Base-by-base conservation (phyloP, 352 stramenopile species). In the Pythium vanterpoolii region DNA sequence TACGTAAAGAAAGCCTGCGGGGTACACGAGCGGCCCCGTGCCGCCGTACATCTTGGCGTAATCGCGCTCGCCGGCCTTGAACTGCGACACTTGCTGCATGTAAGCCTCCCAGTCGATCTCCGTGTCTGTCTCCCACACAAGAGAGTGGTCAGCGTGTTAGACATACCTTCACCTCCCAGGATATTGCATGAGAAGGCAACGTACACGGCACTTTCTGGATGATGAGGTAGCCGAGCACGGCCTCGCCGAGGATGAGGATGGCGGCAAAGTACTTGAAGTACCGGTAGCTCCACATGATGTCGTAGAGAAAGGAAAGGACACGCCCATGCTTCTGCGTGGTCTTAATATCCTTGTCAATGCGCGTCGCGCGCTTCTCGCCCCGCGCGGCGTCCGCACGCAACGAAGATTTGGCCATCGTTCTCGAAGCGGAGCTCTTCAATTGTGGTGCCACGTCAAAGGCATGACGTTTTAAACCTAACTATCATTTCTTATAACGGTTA, bases 31-130 rank as follows among this genome's bases (percentile, higher is more conserved):
- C 30, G 97, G 97, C 1, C 97, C 97, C 4, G 97, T 99, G 64
- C 95, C 86, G 31, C 97, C 97, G 39, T 85, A 74, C 61, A 99
- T 97, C 48, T 98, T 88, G 30, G 86, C 50, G 75, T 99, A 99
- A 74, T 99, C 86, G 28, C 89, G 83, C 70, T 99, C 94, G 58
- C 96, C 97, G 40, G 81, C 74, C 39, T 98, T 83, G 67, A 97
- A 96, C 28, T 83, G 68, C 58, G 88, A 80, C 26, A 99, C 96
- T 74, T 99, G 93, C 81, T 99, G 80, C 97, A 99, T 99, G 80
- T 99, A 99, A 16, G 97, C 96, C 62, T 90, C 83, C 96, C 96
- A 99, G 76, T 99, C 97, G 66, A 99, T 99, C 79, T 99, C 96
- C 38, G 97, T 99, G 78, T 99, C 81, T 90, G 36, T 19, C 45